Conservation (phyloP, 148 eudicot genomes). For the Bassia scoparia region DNA sequence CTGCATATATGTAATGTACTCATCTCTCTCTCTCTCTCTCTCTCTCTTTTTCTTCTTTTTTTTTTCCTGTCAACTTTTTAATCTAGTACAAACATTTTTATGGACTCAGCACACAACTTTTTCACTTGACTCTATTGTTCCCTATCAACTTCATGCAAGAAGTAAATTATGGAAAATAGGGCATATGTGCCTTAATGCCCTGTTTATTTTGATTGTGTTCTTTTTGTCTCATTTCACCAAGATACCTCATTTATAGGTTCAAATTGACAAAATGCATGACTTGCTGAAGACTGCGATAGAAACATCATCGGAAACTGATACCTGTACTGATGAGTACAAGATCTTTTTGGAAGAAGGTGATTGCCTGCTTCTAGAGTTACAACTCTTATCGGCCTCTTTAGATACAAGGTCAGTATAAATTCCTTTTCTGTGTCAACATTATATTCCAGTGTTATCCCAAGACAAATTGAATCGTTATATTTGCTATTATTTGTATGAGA, state of each 20-base stretch:
- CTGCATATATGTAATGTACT: neutral
- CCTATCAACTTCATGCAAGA: neutral
- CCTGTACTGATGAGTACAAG: slow-evolving; percentile 10
- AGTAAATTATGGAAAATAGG: neutral
- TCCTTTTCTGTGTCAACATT: neutral
- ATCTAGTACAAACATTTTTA: too few species aligned
- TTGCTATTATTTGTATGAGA: too few species aligned
- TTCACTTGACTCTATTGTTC: too few species aligned
- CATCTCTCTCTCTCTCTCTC: too few species aligned
- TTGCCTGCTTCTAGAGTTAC: slow-evolving; percentile 29
- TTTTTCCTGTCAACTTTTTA: too few species aligned
- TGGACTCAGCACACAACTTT: too few species aligned
- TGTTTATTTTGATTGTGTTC: too few species aligned
- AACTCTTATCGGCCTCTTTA: slow-evolving; percentile 25
- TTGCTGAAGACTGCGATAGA: slow-evolving; percentile 11
- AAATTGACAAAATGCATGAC: slow-evolving; percentile 16
- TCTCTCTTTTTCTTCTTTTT: too few species aligned
- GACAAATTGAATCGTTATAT: too few species aligned
- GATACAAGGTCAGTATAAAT: slow-evolving; percentile 30
- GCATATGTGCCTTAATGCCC: neutral
- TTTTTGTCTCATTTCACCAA: neutral
- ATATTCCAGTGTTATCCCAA: too few species aligned
- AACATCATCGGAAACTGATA: neutral
- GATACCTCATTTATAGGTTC: slow-evolving; percentile 15
- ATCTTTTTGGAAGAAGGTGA: slow-evolving; percentile 20